Conservation (phyloP, 2,329 filamentous ascomycete species). For the Penicillium polonicum region DNA sequence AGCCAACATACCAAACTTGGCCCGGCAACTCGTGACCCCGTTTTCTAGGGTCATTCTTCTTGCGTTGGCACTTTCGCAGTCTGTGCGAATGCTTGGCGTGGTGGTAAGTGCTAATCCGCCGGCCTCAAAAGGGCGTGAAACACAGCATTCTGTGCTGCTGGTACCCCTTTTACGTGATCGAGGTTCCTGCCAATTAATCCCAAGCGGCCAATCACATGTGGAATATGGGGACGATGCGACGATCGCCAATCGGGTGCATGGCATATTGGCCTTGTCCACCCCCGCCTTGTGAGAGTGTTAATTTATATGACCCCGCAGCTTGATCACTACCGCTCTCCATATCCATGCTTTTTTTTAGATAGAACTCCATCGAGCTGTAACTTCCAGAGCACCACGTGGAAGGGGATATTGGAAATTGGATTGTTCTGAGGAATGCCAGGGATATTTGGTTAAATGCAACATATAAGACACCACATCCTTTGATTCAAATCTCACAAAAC, state of each 20-base stretch:
- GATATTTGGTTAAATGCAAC: not conserved
- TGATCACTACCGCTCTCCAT: not conserved
- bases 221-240: not conserved
- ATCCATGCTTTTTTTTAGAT: not conserved
- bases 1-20: constrained; percentile 3
- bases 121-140: not conserved
- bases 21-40: not conserved
- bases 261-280: constrained; percentile 1
- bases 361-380: constrained; percentile 2
- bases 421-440: constrained; percentile 5
- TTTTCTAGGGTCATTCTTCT: constrained; percentile 4
- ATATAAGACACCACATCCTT: not conserved
- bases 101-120: not conserved
- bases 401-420: not conserved
- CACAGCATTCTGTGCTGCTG: not conserved
- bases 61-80: not conserved
- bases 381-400: constrained; percentile 11
- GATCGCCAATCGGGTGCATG: constrained; percentile 13
- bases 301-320: constrained; percentile 12
- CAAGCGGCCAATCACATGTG: not conserved
- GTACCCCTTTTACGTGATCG: not conserved
- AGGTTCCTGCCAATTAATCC: constrained; percentile 8
- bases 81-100: constrained; percentile 2
- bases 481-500: not conserved
- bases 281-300: not conserved